Conservation (phyloP, 768 basidiomycete genomes). For the Pulveroboletus ravenelii region DNA sequence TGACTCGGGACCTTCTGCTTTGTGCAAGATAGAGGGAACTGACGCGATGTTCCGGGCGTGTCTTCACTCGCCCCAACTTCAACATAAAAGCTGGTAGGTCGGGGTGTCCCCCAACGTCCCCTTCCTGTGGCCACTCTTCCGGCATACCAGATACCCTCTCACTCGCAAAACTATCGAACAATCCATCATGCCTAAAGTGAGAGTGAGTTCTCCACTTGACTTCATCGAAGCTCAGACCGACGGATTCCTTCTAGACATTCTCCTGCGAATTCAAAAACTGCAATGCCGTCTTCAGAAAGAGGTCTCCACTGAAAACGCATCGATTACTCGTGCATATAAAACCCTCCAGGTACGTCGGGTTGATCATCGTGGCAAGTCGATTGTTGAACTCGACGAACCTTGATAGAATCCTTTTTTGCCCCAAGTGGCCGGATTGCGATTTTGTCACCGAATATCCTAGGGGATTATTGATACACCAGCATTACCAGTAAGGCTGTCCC, state of each 20-base stretch:
- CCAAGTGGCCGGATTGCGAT: too few relatives aligned
- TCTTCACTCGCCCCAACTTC: too few relatives aligned
- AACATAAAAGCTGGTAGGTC: too few relatives aligned
- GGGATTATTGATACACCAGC: too few relatives aligned
- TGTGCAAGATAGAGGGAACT: too few relatives aligned
- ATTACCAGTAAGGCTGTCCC: too few relatives aligned
- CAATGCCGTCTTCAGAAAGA: background rate
- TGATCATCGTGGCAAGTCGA: background rate
- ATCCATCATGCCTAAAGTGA: constrained; percentile 4
- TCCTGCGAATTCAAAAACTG: background rate
- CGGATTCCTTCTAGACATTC: background rate
- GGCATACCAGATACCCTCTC: too few relatives aligned
- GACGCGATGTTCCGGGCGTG: too few relatives aligned
- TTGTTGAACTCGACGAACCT: background rate
- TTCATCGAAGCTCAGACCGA: background rate
- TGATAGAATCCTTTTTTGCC: background rate
- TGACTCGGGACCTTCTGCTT: too few relatives aligned
- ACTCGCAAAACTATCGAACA: background rate
- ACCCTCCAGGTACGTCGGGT: background rate
- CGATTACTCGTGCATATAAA: background rate
- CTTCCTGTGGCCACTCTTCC: too few relatives aligned
- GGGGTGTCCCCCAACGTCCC: too few relatives aligned
- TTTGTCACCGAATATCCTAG: too few relatives aligned
- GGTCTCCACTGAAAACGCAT: background rate
- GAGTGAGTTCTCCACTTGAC: background rate